phyloP scores from a whole-genome alignment of 257 asterid genomes.

The Solanum phureja region DNA sequence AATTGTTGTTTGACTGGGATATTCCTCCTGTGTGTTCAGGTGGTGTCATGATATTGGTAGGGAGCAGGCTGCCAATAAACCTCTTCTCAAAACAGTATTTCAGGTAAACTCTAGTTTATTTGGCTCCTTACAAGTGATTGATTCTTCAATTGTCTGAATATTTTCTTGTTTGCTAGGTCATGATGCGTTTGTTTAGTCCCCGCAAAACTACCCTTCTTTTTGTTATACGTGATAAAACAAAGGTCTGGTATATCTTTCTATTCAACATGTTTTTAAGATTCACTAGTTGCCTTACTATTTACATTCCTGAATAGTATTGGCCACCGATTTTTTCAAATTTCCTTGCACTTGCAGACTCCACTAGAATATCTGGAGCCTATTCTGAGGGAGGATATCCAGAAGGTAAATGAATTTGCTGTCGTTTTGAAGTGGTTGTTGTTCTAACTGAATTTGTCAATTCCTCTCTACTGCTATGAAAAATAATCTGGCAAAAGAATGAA shows the following conservation, averaged over 20 bases:
- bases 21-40: slow-evolving; percentile 1
- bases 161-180: slow-evolving; percentile 26
- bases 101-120: slow-evolving; percentile 13
- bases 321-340: neutral
- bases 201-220: slow-evolving; percentile 46
- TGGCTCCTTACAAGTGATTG: neutral
- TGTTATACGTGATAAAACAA: slow-evolving; percentile 49
- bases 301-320: neutral
- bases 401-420: slow-evolving; percentile 3
- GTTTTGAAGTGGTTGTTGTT: neutral
- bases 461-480: neutral
- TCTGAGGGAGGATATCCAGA: slow-evolving; percentile 22
- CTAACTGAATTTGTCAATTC: neutral
- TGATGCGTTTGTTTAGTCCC: slow-evolving; percentile 42
- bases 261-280: neutral
- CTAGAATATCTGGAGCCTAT: slow-evolving; percentile 29
- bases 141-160: neutral
- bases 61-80: slow-evolving; percentile 25
- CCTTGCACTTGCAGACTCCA: slow-evolving; percentile 24
- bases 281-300: neutral
- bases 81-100: slow-evolving; percentile 24
- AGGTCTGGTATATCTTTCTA: slow-evolving; percentile 21
- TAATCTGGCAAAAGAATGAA: neutral
- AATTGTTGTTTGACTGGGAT: neutral
- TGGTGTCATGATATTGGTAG: slow-evolving; percentile 34